phyloP scores from a whole-genome alignment of 2,329 filamentous ascomycete species.

The Colletotrichum orbiculare region DNA sequence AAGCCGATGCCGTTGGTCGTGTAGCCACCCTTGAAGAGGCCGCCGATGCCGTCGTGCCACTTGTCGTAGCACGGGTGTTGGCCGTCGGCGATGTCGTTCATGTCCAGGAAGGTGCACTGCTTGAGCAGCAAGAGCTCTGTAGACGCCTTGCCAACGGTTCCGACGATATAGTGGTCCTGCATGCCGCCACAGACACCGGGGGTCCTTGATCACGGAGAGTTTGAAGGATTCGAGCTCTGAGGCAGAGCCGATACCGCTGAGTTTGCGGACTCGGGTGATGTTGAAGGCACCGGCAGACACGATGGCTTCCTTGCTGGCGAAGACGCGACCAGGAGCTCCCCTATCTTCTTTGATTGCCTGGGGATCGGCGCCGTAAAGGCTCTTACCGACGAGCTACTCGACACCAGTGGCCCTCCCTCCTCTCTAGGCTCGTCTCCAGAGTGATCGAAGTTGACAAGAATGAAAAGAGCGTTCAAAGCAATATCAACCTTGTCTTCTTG shows the following conservation, averaged over 20 bases:
- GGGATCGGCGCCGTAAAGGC: slow-evolving; percentile 55
- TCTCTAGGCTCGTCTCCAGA: slow-evolving; percentile 40
- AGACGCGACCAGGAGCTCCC: slow-evolving; percentile 35
- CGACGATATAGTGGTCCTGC: slow-evolving; percentile 54
- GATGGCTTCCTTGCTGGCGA: slow-evolving; percentile 57
- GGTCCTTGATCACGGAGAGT: slow-evolving; percentile 58
- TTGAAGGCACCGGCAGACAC: slow-evolving; percentile 61
- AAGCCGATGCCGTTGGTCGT: slow-evolving; percentile 64
- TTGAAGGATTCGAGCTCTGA: slow-evolving; percentile 53
- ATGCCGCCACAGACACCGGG: slow-evolving; percentile 64
- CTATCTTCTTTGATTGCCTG: slow-evolving; percentile 42
- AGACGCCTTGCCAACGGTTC: slow-evolving; percentile 37
- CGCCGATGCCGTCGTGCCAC: slow-evolving; percentile 45
- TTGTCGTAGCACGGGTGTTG: slow-evolving; percentile 50
- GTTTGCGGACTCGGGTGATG: slow-evolving; percentile 62
- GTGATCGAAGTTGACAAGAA: slow-evolving; percentile 50
- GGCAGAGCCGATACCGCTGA: slow-evolving; percentile 60
- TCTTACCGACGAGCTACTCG: slow-evolving; percentile 53
- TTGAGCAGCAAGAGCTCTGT: slow-evolving; percentile 43
- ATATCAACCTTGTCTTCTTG: slow-evolving; percentile 51
- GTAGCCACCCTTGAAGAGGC: slow-evolving; percentile 46
- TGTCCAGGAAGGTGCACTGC: slow-evolving; percentile 47
- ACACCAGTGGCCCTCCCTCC: slow-evolving; percentile 50
- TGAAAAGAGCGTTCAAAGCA: slow-evolving; percentile 49
- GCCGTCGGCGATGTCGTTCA: slow-evolving; percentile 31